Evolutionary conservation across 805 yeast species (phyloP), one percentile per base, ranked within the genome.

Genomic region (Candida michaelii): DNA sequence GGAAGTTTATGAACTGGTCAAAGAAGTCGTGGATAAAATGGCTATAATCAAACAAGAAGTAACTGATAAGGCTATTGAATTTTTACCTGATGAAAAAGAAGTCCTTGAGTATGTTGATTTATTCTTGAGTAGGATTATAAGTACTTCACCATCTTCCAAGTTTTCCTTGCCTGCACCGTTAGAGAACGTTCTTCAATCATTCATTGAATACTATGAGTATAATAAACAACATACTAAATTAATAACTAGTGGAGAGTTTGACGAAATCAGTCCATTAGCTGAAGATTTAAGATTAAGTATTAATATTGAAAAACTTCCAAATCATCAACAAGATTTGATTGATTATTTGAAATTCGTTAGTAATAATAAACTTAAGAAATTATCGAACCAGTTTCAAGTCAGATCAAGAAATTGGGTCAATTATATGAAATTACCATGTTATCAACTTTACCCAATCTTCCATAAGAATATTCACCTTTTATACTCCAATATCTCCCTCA

Each of bases 81-180:
- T 47, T 12, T 38, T 56, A 10, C 53, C 66, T 24, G 67, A 64
- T 25, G 58, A 52, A 19, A 52, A 53, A 17, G 73, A 69, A 31
- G 64, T 69, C 1, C 49, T 52, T 13, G 62, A 65, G 40, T 71
- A 69, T 44, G 52, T 69, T 18, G 54, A 55, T 29, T 49, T 64
- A 13, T 68, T 82, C 39, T 58, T 69, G 13, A 66, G 66, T n/a
- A 66, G 88, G 46, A 65, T 80, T 3, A 63, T 91, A 19, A 87
- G 96, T 3, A 76, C 88, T 0, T 90, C 98, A 1, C 97, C 99
- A 0, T 79, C 89, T 40, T 90, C 90, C 0, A 70, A 75, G 14
- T 85, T 86, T 54, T 79, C 82, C 0, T 64, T 79, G 3, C 99
- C 99, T 0, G 71, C 74, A 40, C 69, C 84, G 9, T 63, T 86